A percentile compares a stretch with the other conserved stretches of the same genome.
These are phyloP conservation scores for Acanthamoeba healyi DNA, from an alignment of 208 protist species.

Conservation along the genomic window DNA sequence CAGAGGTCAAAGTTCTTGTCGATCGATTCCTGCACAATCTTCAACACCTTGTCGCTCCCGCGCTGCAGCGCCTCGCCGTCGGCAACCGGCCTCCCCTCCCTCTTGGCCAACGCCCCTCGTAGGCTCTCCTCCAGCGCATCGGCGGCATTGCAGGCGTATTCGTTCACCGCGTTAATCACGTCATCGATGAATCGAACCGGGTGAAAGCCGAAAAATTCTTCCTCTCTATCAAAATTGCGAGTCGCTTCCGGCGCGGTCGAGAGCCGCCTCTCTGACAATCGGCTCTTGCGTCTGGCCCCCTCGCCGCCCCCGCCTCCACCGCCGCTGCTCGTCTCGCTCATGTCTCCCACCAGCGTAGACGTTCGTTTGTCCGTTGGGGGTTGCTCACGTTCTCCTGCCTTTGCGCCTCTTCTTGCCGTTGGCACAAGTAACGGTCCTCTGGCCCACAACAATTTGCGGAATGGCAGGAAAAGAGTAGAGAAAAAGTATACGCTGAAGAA, in stretches of 20 bases:
- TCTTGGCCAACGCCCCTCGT: neutral
- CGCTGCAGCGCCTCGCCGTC: neutral
- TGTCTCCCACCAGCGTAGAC: no score
- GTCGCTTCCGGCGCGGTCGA: neutral
- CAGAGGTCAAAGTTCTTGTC: slow-evolving; percentile 68
- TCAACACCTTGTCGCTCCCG: slow-evolving; percentile 48
- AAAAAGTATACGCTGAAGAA: neutral
- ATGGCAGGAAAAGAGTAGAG: no score
- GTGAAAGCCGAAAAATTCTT: slow-evolving; percentile 60
- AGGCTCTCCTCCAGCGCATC: slow-evolving; percentile 44
- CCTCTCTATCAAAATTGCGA: slow-evolving; percentile 37
- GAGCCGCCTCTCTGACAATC: neutral
- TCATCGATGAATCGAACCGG: slow-evolving; percentile 52
- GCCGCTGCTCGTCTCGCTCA: neutral
- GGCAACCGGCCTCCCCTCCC: neutral
- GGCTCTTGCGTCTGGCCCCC: neutral
- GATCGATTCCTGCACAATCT: slow-evolving; percentile 18
- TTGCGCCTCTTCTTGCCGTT: neutral
- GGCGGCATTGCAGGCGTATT: slow-evolving; percentile 36
- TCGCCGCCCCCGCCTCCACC: no score
- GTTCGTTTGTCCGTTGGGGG: no score
- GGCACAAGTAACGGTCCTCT: neutral
- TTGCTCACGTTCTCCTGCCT: neutral
- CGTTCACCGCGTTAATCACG: slow-evolving; percentile 39
- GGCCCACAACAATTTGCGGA: neutral